These are phyloP conservation scores for Scedosporium apiospermum DNA, from an alignment of 2,329 filamentous ascomycete genomes.

Conservation along the genomic window DNA sequence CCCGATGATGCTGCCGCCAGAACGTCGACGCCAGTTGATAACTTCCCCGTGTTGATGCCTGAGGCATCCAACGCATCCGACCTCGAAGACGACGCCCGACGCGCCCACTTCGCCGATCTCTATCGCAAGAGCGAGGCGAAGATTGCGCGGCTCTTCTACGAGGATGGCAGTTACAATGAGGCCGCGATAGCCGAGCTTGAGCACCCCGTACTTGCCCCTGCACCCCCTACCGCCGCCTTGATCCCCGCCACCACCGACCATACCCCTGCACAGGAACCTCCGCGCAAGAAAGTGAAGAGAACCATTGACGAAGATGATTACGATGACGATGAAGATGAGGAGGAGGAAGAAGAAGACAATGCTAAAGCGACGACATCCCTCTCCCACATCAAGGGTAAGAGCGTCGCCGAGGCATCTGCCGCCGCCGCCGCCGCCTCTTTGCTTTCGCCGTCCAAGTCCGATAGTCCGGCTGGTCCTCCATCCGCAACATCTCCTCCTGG, in stretches of 20 bases:
- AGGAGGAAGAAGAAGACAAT: slow-evolving; percentile 53
- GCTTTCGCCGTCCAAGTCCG: slow-evolving; percentile 61
- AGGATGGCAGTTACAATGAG: slow-evolving; percentile 43
- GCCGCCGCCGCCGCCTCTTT: slow-evolving; percentile 47
- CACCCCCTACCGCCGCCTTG: slow-evolving; percentile 17
- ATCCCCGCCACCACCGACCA: slow-evolving; percentile 50
- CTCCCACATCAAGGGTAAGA: slow-evolving; percentile 40
- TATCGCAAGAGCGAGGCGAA: slow-evolving; percentile 70
- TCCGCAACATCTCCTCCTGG: slow-evolving; percentile 44
- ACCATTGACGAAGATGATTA: slow-evolving; percentile 80
- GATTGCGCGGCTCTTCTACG: slow-evolving; percentile 64
- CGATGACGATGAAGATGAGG: slow-evolving; percentile 74
- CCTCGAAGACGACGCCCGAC: slow-evolving; percentile 59
- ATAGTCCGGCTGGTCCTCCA: slow-evolving; percentile 55
- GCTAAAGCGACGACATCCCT: slow-evolving; percentile 23
- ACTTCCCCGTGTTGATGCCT: slow-evolving; percentile 43
- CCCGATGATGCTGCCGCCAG: slow-evolving; percentile 50
- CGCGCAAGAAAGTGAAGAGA: slow-evolving; percentile 65
- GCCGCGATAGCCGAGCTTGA: slow-evolving; percentile 44
- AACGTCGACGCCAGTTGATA: slow-evolving; percentile 42
- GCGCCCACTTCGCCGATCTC: slow-evolving; percentile 65
- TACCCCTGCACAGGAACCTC: slow-evolving; percentile 47
- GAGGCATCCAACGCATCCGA: slow-evolving; percentile 54
- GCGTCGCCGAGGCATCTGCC: slow-evolving; percentile 27
- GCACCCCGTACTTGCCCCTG: slow-evolving; percentile 24